These are phyloP conservation scores for Saccharomyces hybrid DNA, from an alignment of 1,139 yeast genomes.

Conservation along the genomic window DNA sequence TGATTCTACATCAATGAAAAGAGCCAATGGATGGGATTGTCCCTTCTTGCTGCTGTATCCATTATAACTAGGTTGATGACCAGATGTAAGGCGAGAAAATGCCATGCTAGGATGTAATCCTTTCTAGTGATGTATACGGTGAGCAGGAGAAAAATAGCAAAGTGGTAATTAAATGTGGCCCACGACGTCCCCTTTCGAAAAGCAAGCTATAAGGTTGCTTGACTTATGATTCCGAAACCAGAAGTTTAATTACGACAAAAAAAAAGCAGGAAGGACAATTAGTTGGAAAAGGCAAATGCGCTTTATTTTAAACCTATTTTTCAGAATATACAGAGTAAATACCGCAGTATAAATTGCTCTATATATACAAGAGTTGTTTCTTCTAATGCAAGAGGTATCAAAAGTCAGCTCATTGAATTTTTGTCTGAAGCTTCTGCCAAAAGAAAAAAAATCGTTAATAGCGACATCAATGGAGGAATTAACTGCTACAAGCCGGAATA, in stretches of 20 bases:
- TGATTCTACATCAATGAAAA: slow-evolving; percentile 66
- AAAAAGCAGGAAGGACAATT: not conserved
- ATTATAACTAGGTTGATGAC: not conserved
- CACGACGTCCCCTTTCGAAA: not conserved
- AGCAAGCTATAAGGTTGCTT: not conserved
- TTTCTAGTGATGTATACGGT: not conserved
- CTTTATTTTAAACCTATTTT: not conserved
- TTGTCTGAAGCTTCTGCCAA: not conserved
- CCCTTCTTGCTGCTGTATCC: not conserved
- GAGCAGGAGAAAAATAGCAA: not conserved
- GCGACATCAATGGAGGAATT: not conserved
- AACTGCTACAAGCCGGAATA: not conserved
- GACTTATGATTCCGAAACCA: not conserved
- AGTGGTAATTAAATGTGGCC: not conserved
- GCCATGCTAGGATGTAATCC: not conserved
- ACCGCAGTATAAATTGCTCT: not conserved
- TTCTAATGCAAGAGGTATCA: not conserved
- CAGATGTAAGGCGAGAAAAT: not conserved
- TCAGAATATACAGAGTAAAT: not conserved
- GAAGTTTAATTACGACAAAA: not conserved
- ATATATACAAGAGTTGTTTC: not conserved
- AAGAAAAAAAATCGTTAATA: not conserved
- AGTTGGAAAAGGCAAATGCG: not conserved
- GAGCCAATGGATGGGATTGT: slow-evolving; percentile 35
- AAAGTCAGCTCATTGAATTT: not conserved